Base-by-base conservation (phyloP, 176 grass and related monocot species). In the Lolium rigidum region DNA sequence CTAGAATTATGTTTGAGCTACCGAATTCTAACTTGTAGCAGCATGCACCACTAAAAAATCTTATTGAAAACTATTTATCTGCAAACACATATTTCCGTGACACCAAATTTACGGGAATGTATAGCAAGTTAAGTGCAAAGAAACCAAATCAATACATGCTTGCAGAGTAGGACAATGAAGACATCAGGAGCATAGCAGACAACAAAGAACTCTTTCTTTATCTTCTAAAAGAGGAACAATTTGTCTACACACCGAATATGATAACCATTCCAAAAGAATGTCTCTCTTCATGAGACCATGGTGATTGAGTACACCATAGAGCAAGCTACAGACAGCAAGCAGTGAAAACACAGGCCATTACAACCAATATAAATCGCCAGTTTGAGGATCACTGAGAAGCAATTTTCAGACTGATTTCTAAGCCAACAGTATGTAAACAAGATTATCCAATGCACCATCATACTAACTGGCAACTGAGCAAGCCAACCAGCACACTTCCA, bases 31-130 rank as follows among this genome's bases (percentile, higher is more conserved):
- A 74, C 31, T 82, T 80, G 49, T 44, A 55, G 7, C 31, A 26
- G 43, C 47, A 77, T n/a, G 37, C 7, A 26, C 60, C 44, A 79
- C 5, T 55, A 55, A 50, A 54, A 81, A 91, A 84, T 76, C 55
- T 56, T 44, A 4, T 35, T 47, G 8, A 50, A 0, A 44, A 77
- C 20, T n/a, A 86, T 55, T 51, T 76, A 41, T 69, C 21, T 67
- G 24, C 48, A 68, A 31, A 76, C 68, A 22, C 22, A 50, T 38
- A 68, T 73, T 71, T 38, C 22, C 26, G 51, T 71, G 62, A 39
- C 52, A 80, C 46, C 26, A 88, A 78, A 69, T 55, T 72, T 73
- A 56, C 11, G 2, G 17, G 54, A 5, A 84, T 38, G 8, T 9
- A n/a, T 82, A 68, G 63, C 18, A 68, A 41, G 62, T 51, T 68